Evolutionary conservation across 768 basidiomycete species (phyloP).

Genomic region (Coprinellus micaceus): DNA sequence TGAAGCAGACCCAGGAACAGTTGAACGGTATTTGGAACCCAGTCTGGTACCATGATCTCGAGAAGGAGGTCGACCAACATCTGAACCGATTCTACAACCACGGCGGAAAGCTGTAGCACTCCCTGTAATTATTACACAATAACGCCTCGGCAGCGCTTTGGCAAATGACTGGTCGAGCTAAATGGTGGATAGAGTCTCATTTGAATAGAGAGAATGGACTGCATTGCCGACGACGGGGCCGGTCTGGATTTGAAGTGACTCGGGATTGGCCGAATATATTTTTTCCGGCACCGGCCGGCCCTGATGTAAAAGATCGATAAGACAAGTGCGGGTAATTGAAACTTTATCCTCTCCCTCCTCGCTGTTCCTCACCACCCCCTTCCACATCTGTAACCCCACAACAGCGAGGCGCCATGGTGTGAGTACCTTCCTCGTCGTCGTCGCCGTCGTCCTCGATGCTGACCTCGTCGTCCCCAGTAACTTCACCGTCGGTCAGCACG

Average conservation of each 20-base stretch:
- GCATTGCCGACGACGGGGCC: too few relatives aligned
- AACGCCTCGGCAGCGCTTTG: too few relatives aligned
- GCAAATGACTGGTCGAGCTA: too few relatives aligned
- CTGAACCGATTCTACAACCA: slow-evolving; percentile 16
- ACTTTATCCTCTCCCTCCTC: slow-evolving; percentile 31
- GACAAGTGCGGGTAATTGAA: slow-evolving; percentile 34
- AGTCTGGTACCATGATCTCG: slow-evolving; percentile 48
- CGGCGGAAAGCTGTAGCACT: not conserved
- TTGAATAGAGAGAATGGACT: too few relatives aligned
- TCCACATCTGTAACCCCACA: slow-evolving; percentile 27
- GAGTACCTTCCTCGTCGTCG: slow-evolving; percentile 36
- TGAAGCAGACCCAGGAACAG: slow-evolving; percentile 29
- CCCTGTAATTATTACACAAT: slow-evolving; percentile 19
- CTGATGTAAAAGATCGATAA: slow-evolving; percentile 39
- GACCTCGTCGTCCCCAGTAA: slow-evolving; percentile 51
- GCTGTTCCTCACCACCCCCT: slow-evolving; percentile 29
- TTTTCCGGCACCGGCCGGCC: slow-evolving; percentile 26
- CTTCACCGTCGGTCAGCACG: slow-evolving; percentile 78
- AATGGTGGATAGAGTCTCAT: too few relatives aligned
- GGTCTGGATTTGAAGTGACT: too few relatives aligned
- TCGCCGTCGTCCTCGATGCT: slow-evolving; percentile 25
- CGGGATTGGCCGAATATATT: not conserved
- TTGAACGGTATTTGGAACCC: slow-evolving; percentile 41
- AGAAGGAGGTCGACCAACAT: slow-evolving; percentile 34
- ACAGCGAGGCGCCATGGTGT: slow-evolving; percentile 76